Evolutionary conservation across 768 basidiomycete genomes (phyloP).

Genomic region (Collybiopsis luxurians): DNA sequence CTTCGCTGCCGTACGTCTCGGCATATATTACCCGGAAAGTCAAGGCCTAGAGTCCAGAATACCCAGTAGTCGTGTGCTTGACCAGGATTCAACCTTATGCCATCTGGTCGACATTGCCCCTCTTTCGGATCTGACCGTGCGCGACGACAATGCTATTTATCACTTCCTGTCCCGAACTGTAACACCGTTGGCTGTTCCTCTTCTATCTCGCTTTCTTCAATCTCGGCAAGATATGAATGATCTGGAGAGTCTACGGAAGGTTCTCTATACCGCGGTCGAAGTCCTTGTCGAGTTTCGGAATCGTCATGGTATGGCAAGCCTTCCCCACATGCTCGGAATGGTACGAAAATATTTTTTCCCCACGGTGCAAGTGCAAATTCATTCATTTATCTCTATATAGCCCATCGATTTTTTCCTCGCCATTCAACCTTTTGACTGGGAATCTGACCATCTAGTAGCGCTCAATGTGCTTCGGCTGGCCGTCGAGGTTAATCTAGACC

Average conservation of each 20-base stretch:
- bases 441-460: neutral
- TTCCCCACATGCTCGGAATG: conserved; percentile 38
- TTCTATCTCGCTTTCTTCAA: conserved; percentile 12
- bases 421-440: conserved; percentile 21
- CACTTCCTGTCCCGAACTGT: conserved; percentile 37
- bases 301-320: conserved; percentile 28
- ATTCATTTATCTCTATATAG: conserved; percentile 31
- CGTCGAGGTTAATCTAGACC: neutral
- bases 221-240: conserved; percentile 1
- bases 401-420: conserved; percentile 50
- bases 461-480: conserved; percentile 17
- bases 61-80: conserved; percentile 32
- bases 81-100: conserved; percentile 48
- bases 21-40: conserved; percentile 15
- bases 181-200: conserved; percentile 16
- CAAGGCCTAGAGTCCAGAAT: no score
- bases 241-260: neutral
- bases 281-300: conserved; percentile 10
- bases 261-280: conserved; percentile 12
- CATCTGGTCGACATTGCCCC: conserved; percentile 38
- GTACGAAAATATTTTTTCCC: conserved; percentile 28
- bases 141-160: conserved; percentile 19
- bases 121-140: conserved; percentile 14
- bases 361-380: conserved; percentile 19
- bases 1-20: conserved; percentile 37